A percentile compares a stretch with the other conserved stretches of the same genome.
Conservation (phyloP, 140 eudicot genomes). For the Ambrosia hybrid region DNA sequence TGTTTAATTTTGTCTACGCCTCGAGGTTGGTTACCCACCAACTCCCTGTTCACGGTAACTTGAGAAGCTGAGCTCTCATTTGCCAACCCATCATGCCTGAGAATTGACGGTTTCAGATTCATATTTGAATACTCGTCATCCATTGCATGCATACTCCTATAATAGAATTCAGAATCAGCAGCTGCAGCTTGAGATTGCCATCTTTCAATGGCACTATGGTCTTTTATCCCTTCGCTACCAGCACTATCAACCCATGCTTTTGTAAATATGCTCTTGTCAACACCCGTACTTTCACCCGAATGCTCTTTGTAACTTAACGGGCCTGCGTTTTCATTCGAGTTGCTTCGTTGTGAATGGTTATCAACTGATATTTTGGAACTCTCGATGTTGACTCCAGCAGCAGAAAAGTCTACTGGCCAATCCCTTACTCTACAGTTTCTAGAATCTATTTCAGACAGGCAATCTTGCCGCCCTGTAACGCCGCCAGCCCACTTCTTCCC, state of each 20-base stretch:
- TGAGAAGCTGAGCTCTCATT: slow-evolving; percentile 84
- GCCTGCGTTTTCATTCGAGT: slow-evolving; percentile 68
- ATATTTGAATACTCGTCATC: slow-evolving; percentile 83
- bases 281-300: slow-evolving; percentile 81
- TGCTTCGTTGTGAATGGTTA: slow-evolving; percentile 68
- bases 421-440: slow-evolving; percentile 95
- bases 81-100: slow-evolving; percentile 43
- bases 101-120: slow-evolving; percentile 37
- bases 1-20: slow-evolving; percentile 76
- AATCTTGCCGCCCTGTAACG: slow-evolving; percentile 63
- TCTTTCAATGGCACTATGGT: slow-evolving; percentile 86
- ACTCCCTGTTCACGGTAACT: slow-evolving; percentile 64
- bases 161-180: slow-evolving; percentile 72
- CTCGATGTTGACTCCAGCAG: slow-evolving; percentile 68
- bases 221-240: slow-evolving; percentile 81
- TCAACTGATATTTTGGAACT: slow-evolving; percentile 55
- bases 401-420: slow-evolving; percentile 94
- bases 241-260: slow-evolving; percentile 99
- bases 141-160: slow-evolving; percentile 43
- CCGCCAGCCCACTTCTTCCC: slow-evolving; percentile 71
- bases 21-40: slow-evolving; percentile 56
- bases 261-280: slow-evolving; percentile 73
- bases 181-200: slow-evolving; percentile 99
- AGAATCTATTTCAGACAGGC: slow-evolving; percentile 85
- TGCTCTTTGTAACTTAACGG: slow-evolving; percentile 67